These are phyloP conservation scores for Gymnopus androsaceus DNA, from an alignment of 1,284 basidiomycete genomes.

Conservation along the genomic window DNA sequence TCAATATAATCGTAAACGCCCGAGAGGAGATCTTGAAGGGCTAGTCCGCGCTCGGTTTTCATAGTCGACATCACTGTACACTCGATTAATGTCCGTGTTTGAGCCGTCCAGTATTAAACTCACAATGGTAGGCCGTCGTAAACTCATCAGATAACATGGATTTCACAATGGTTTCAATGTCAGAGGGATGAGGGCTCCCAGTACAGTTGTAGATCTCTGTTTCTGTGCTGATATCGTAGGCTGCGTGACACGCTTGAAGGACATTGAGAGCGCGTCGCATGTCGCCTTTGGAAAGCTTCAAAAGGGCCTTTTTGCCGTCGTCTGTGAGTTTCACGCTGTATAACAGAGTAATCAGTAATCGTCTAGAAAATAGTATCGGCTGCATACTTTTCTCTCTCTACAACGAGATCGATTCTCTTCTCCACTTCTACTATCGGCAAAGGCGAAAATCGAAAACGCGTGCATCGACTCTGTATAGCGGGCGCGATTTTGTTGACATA, in stretches of 20 bases:
- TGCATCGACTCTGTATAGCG: constrained; percentile 98
- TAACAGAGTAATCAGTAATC: constrained; percentile 10
- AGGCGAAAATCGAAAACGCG: constrained; percentile 96
- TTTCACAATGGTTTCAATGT: constrained; percentile 91
- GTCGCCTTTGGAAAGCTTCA: constrained; percentile 94
- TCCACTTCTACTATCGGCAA: constrained; percentile 87
- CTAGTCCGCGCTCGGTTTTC: constrained; percentile 91
- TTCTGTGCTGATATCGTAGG: constrained; percentile 88
- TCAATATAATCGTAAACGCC: constrained; percentile 92
- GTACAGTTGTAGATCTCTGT: constrained; percentile 96
- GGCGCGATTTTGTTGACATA: constrained; percentile 99
- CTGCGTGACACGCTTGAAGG: constrained; percentile 96
- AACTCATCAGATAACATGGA: constrained; percentile 98
- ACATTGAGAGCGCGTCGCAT: constrained; percentile 98
- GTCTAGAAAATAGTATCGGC: background rate
- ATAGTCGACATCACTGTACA: constrained; percentile 79
- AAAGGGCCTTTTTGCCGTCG: constrained; percentile 86
- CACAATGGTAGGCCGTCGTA: constrained; percentile 88
- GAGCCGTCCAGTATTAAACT: constrained; percentile 28
- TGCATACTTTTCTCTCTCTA: constrained; percentile 83
- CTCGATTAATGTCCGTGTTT: background rate
- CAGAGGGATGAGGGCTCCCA: constrained; percentile 91
- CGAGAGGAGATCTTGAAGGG: constrained; percentile 92
- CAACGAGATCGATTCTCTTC: constrained; percentile 77
- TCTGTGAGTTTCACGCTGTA: constrained; percentile 82